Evolutionary conservation across 2,329 filamentous ascomycete genomes (phyloP).

Genomic region (Ceratocystis huliohia): DNA sequence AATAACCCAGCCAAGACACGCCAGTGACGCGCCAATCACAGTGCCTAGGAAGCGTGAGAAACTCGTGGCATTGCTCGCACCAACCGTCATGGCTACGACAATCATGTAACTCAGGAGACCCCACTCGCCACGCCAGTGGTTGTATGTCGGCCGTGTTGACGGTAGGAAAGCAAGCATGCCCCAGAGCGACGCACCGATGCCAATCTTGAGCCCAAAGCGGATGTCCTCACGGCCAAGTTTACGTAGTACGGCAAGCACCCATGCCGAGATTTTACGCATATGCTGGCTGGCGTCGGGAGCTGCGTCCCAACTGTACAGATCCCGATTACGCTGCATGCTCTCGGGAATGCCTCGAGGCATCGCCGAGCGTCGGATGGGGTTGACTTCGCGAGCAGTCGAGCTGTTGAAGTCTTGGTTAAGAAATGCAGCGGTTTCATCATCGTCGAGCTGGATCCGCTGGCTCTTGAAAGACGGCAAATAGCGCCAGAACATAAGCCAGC

Average conservation of each 20-base stretch:
- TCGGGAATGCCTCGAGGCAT: slow-evolving; percentile 45
- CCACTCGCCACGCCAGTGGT: slow-evolving; percentile 91
- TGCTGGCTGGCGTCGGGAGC: slow-evolving; percentile 35
- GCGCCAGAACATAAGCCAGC: slow-evolving; percentile 75
- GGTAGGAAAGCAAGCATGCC: slow-evolving; percentile 79
- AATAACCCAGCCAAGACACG: slow-evolving; percentile 65
- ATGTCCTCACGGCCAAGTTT: slow-evolving; percentile 45
- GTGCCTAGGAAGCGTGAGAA: slow-evolving; percentile 79
- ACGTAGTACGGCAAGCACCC: slow-evolving; percentile 34
- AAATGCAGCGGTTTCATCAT: slow-evolving; percentile 16
- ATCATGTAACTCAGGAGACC: slow-evolving; percentile 94
- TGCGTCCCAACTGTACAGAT: slow-evolving; percentile 45
- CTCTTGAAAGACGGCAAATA: slow-evolving; percentile 22
- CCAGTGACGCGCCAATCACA: slow-evolving; percentile 62
- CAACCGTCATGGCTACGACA: slow-evolving; percentile 94
- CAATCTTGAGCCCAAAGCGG: slow-evolving; percentile 82
- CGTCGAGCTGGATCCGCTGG: slow-evolving; percentile 15
- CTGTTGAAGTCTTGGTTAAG: slow-evolving; percentile 12
- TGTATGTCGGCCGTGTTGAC: slow-evolving; percentile 64
- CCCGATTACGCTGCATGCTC: slow-evolving; percentile 39
- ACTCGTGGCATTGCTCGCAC: slow-evolving; percentile 87
- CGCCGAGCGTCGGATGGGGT: slow-evolving; percentile 26
- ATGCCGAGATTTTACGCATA: slow-evolving; percentile 36
- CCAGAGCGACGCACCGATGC: slow-evolving; percentile 76
- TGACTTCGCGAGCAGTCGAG: slow-evolving; percentile 14